Percentiles rank a stretch among this genome's conserved stretches.
These are phyloP conservation scores for Comarum palustre DNA, from an alignment of 306 rosid species.

Conservation along the genomic window DNA sequence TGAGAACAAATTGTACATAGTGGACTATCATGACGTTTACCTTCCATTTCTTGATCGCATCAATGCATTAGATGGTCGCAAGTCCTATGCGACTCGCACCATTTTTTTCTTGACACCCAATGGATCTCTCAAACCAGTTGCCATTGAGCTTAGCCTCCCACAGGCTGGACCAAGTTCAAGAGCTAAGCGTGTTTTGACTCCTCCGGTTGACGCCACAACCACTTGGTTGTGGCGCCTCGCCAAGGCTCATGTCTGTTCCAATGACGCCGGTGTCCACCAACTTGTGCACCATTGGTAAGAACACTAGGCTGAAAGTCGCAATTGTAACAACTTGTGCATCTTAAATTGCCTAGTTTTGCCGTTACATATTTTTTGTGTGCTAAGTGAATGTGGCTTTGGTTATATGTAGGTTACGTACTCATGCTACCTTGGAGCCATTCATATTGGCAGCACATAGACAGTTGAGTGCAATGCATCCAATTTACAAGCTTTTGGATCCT, in stretches of 20 bases:
- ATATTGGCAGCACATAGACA: slow-evolving; percentile 86
- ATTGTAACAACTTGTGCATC: background rate
- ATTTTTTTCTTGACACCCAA: slow-evolving; percentile 56
- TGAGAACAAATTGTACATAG: slow-evolving; percentile 59
- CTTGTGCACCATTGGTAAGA: slow-evolving; percentile 87
- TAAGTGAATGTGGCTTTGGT: slow-evolving; percentile 9
- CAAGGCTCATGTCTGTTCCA: slow-evolving; percentile 82
- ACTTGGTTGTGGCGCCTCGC: slow-evolving; percentile 93
- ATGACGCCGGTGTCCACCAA: slow-evolving; percentile 95
- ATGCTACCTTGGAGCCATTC: slow-evolving; percentile 74
- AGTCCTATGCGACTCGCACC: slow-evolving; percentile 85
- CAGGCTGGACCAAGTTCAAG: slow-evolving; percentile 48
- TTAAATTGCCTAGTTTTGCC: background rate
- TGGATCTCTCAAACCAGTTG: slow-evolving; percentile 77
- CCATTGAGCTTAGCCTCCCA: slow-evolving; percentile 91
- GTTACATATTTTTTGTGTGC: background rate
- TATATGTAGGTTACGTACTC: slow-evolving; percentile 74
- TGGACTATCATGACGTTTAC: slow-evolving; percentile 81
- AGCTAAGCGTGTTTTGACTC: slow-evolving; percentile 64
- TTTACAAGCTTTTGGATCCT: slow-evolving; percentile 81
- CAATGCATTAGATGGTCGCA: slow-evolving; percentile 83
- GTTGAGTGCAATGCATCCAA: slow-evolving; percentile 87
- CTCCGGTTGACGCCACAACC: slow-evolving; percentile 70
- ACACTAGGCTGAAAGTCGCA: background rate
- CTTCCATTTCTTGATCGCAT: slow-evolving; percentile 80